Percentiles rank a stretch among this genome's conserved stretches.
Evolutionary conservation across 2,329 filamentous ascomycete species (phyloP).

Genomic region (Calonectria crousiana): DNA sequence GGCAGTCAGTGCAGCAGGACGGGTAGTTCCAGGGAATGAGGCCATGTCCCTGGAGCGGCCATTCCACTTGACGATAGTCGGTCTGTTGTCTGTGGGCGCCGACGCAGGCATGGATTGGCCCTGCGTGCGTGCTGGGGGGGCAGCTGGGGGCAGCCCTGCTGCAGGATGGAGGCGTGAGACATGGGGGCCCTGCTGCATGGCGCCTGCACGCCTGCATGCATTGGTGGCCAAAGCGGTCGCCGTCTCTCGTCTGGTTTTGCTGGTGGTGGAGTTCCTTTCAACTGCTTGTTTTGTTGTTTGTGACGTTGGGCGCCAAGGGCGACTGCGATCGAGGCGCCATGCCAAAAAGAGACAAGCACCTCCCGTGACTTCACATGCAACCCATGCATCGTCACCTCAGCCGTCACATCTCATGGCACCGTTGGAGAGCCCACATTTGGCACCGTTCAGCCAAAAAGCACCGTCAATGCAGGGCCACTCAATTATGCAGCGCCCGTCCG

Average conservation of each 20-base stretch:
- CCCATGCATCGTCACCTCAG: slow-evolving; percentile 29
- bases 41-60: slow-evolving; percentile 16
- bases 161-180: neutral
- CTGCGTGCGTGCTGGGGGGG: neutral
- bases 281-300: slow-evolving; percentile 32
- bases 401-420: slow-evolving; percentile 21
- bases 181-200: slow-evolving; percentile 29
- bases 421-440: slow-evolving; percentile 12
- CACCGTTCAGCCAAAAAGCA: slow-evolving; percentile 33
- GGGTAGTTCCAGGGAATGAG: slow-evolving; percentile 25
- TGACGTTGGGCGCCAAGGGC: slow-evolving; percentile 23
- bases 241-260: slow-evolving; percentile 32
- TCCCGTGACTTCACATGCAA: slow-evolving; percentile 38
- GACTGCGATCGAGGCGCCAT: slow-evolving; percentile 33
- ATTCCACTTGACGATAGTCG: slow-evolving; percentile 9
- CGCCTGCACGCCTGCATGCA: slow-evolving; percentile 20
- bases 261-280: slow-evolving; percentile 32
- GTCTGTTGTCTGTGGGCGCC: neutral
- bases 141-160: neutral
- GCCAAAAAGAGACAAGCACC: slow-evolving; percentile 23
- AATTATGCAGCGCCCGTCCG: slow-evolving; percentile 5
- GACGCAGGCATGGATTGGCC: slow-evolving; percentile 3
- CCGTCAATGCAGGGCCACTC: slow-evolving; percentile 19
- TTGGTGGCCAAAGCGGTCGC: slow-evolving; percentile 7
- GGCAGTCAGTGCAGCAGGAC: slow-evolving; percentile 40